Base-by-base conservation (phyloP, 495 filamentous ascomycete genomes). In the Penicillium tannophilum region DNA sequence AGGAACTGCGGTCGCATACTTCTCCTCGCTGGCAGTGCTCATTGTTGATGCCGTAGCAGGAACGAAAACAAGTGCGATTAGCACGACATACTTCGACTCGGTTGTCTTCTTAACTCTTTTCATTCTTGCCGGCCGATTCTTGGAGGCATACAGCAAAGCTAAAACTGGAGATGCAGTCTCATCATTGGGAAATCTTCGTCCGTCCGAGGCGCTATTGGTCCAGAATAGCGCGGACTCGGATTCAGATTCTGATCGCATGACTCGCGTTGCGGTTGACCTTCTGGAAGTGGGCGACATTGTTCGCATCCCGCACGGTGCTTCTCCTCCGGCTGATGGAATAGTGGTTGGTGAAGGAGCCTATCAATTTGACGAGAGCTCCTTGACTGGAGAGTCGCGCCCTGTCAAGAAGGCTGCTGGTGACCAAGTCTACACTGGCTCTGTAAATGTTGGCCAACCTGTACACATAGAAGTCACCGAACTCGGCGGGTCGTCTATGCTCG, bases 101-200 rank as follows among this genome's bases (percentile, higher is more conserved):
- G 94, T 97, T 3, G 90, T 97, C 1, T 96, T 98, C 58, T 74
- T 98, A 43, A 97, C 94, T 0, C 82, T 97, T 53, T 98, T 98
- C 67, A 85, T 98, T 50, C 84, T 98, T 6, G 81, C 89, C 52
- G 88, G 88, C 49, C 85, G 92, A 16, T 85, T 87, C 49, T 82
- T 97, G 47, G 93, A 98, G 74, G 88, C 91, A 19, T 94, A 93
- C 75, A 96, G 90, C 80, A 97, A 97, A 75, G 86, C 91, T 1
- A 92, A 89, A 67, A 90, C 93, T 0, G 93, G 93, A 2, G 89
- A 97, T 70, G 94, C 93, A 5, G 90, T 98, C 6, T 83, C 88
- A 50, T 83, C 88, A 47, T 78, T 98, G 6, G 87, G 86, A 3
- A 89, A 90, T 55, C 82, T 97, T 17, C 82, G 91, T 28, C 93